Base-by-base conservation (phyloP, 306 rosid species). In the Trichosanthes cucumerina region DNA sequence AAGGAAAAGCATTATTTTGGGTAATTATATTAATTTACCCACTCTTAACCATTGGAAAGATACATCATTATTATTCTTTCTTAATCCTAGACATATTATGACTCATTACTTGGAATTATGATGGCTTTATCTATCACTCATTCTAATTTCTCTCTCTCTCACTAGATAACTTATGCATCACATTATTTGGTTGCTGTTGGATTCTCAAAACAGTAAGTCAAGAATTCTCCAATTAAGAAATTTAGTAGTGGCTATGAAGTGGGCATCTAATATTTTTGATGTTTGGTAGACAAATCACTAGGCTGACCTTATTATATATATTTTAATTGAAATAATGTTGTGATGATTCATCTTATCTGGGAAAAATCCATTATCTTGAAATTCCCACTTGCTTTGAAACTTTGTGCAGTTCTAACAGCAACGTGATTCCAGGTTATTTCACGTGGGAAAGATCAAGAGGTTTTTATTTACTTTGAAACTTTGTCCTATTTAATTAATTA, bases 1-100 rank as follows among this genome's bases (percentile, higher is more conserved):
- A 16, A 16, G 85, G 84, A 75, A 82, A 81, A 79, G 69, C 91
- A 84, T 90, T 91, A 76, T 81, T 90, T 89, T 80, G 82, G 88
- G 89, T 57, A 56, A 28, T 56, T 50, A 80, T 58, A 72, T 83
- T 77, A 24, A 23, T 59, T 78, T 41, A 77, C 89, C 84, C 78
- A 71, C 66, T 73, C 79, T 85, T 81, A 82, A 86, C 86, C 70
- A 74, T 74, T 87, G 80, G 80, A 79, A 70, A 83, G 34, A 76
- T 54, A 68, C 81, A 80, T 60, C 64, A 36, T 63, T 83, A 36
- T 63, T 83, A 86, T 88, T 90, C 92, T 85, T 91, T 90, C 86
- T 82, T 82, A 80, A 72, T 86, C 77, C 82, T 75, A 79, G 87
- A 85, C 88, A 79, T 64, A 49, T 56, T 53, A 3, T 76, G 38